These are phyloP conservation scores for Acer saccharum DNA, from an alignment of 345 rosid genomes.

Conservation along the genomic window DNA sequence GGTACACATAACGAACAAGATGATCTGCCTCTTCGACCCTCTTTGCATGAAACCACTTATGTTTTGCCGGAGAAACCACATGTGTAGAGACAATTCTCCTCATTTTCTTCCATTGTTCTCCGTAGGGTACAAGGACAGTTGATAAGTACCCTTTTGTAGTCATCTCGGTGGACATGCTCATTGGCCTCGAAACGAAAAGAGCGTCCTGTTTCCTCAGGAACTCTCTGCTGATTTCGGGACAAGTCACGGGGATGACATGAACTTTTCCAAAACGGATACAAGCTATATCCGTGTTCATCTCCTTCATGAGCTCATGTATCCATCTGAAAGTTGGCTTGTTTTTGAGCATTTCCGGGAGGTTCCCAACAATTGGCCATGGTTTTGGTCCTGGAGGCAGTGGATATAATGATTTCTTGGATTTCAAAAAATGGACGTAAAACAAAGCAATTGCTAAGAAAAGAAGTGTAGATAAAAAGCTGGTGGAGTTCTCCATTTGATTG, in stretches of 20 bases:
- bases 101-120: too few species aligned
- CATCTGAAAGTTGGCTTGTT: slow-evolving; percentile 40
- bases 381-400: slow-evolving; percentile 44
- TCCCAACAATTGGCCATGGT: slow-evolving; percentile 46
- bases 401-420: neutral
- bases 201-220: slow-evolving; percentile 42
- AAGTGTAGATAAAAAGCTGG: neutral
- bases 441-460: neutral
- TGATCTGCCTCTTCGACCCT: slow-evolving; percentile 46
- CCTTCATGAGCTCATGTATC: slow-evolving; percentile 49
- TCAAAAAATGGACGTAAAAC: neutral
- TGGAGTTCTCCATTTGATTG: neutral
- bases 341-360: slow-evolving; percentile 35
- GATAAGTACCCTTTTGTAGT: slow-evolving; percentile 31
- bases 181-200: slow-evolving; percentile 37
- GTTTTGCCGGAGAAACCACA: slow-evolving; percentile 18
- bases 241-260: slow-evolving; percentile 43
- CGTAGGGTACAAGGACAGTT: neutral
- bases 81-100: too few species aligned
- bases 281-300: slow-evolving; percentile 45
- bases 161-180: slow-evolving; percentile 29
- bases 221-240: slow-evolving; percentile 43
- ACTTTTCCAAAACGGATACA: slow-evolving; percentile 43
- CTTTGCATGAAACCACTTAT: slow-evolving; percentile 38
- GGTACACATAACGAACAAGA: slow-evolving; percentile 36